These are phyloP conservation scores for Gyromitra esculenta DNA, from an alignment of 2,329 filamentous ascomycete genomes.

Conservation along the genomic window DNA sequence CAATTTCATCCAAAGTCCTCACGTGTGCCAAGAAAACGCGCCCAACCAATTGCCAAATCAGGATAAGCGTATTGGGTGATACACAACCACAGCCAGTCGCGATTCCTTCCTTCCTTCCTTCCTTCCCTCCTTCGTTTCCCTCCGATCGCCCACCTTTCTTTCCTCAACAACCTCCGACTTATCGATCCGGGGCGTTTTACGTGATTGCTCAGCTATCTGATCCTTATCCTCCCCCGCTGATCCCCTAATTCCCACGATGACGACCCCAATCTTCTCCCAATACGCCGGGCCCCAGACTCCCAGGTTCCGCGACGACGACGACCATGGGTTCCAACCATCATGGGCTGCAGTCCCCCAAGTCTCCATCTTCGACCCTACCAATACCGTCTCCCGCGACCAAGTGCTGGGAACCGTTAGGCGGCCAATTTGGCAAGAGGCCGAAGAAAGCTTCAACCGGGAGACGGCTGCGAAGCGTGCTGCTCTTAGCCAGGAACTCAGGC, in stretches of 20 bases:
- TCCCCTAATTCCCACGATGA: neutral
- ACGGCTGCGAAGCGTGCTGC: neutral
- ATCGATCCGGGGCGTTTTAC: slow-evolving; percentile 8
- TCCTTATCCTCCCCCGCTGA: neutral
- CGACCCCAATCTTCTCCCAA: slow-evolving; percentile 22
- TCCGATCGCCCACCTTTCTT: neutral
- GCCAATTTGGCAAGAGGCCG: slow-evolving; percentile 37
- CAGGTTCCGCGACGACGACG: slow-evolving; percentile 23
- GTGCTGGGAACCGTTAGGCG: slow-evolving; percentile 24
- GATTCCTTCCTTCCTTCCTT: slow-evolving; percentile 23
- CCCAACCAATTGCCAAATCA: slow-evolving; percentile 11
- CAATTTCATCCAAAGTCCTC: neutral
- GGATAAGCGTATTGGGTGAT: neutral
- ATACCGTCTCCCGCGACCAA: slow-evolving; percentile 28
- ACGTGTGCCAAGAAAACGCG: slow-evolving; percentile 41
- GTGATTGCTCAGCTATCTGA: neutral
- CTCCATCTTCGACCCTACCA: slow-evolving; percentile 39
- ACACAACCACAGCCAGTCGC: slow-evolving; percentile 31
- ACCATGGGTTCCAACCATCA: slow-evolving; percentile 46
- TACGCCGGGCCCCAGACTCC: slow-evolving; percentile 6
- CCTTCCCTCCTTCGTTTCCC: neutral
- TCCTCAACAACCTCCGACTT: slow-evolving; percentile 19
- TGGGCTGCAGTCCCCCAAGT: slow-evolving; percentile 42
- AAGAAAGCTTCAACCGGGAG: slow-evolving; percentile 14
- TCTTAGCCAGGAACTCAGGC: slow-evolving; percentile 15